A percentile compares a stretch with the other conserved stretches of the same genome.
Conservation (phyloP, 331 rosid species). For the Erythrophleum ivorense region DNA sequence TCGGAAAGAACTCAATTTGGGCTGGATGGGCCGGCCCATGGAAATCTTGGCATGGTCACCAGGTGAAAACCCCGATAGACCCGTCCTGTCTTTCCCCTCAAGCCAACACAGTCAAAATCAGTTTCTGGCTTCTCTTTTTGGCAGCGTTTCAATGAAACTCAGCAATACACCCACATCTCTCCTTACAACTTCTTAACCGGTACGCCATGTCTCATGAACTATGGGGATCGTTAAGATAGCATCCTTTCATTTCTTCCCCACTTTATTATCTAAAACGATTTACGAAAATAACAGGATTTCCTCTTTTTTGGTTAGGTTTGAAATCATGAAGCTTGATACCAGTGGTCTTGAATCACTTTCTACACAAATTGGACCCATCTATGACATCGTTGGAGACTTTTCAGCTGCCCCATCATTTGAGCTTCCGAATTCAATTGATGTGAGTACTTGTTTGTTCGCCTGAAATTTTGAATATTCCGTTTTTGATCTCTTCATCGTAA, state of each 20-base stretch:
- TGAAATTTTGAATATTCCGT: slow-evolving; percentile 5
- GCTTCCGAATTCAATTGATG: slow-evolving; percentile 68
- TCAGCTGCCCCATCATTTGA: slow-evolving; percentile 70
- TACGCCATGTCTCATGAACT: background rate
- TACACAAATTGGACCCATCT: slow-evolving; percentile 48
- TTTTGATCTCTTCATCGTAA: background rate
- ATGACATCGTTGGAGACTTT: slow-evolving; percentile 60
- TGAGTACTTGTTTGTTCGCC: slow-evolving; percentile 45
- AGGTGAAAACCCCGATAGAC: slow-evolving; percentile 13
- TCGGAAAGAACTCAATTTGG: background rate
- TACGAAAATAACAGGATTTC: background rate
- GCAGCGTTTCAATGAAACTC: background rate
- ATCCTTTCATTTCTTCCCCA: background rate
- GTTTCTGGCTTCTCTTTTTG: background rate
- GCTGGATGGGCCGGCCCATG: background rate
- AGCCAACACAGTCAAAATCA: background rate
- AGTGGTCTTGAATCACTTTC: slow-evolving; percentile 69
- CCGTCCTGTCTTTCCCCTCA: slow-evolving; percentile 23
- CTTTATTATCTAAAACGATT: background rate
- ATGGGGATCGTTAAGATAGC: background rate
- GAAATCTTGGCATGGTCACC: background rate
- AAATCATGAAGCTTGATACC: slow-evolving; percentile 80
- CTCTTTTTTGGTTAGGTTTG: slow-evolving; percentile 1
- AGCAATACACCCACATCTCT: slow-evolving; percentile 5
- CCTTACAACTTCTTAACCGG: background rate